Conservation (phyloP, 768 basidiomycete genomes). For the Ramaria sp. region DNA sequence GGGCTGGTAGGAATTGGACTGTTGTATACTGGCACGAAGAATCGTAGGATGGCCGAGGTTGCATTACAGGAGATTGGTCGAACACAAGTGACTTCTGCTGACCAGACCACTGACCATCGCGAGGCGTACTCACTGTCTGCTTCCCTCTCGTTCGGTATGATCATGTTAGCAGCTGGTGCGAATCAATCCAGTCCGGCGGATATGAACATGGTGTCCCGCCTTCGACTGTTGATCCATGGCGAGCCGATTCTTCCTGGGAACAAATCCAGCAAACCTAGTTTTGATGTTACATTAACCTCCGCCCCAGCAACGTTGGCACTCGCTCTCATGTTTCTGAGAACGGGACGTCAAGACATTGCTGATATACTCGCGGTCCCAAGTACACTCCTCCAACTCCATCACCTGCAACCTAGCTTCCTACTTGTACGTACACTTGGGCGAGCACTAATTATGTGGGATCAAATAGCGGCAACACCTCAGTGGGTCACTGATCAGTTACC, state of each 20-base stretch:
- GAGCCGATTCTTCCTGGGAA: conserved; percentile 24
- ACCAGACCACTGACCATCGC: conserved; percentile 78
- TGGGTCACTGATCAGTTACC: conserved; percentile 75
- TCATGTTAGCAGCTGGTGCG: conserved; percentile 83
- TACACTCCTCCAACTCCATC: conserved; percentile 68
- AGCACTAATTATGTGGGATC: conserved; percentile 80
- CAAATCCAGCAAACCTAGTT: conserved; percentile 29
- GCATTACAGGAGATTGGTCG: conserved; percentile 78
- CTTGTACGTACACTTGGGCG: conserved; percentile 70
- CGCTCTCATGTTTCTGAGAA: conserved; percentile 87
- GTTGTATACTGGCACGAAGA: conserved; percentile 79
- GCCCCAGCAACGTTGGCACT: conserved; percentile 86
- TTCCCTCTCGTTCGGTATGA: conserved; percentile 88
- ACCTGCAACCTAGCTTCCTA: conserved; percentile 81
- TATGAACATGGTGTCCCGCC: conserved; percentile 48
- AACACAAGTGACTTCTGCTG: conserved; percentile 66
- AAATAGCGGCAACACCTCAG: conserved; percentile 55
- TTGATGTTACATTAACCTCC: conserved; percentile 85
- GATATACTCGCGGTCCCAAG: conserved; percentile 78
- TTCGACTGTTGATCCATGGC: conserved; percentile 72
- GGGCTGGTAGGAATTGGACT: conserved; percentile 83
- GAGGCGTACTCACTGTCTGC: conserved; percentile 89
- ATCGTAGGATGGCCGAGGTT: conserved; percentile 88
- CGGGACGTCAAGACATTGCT: conserved; percentile 75
- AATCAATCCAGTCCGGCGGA: conserved; percentile 64